These are phyloP conservation scores for Suillus subalutaceus DNA, from an alignment of 768 basidiomycete species.

Conservation along the genomic window DNA sequence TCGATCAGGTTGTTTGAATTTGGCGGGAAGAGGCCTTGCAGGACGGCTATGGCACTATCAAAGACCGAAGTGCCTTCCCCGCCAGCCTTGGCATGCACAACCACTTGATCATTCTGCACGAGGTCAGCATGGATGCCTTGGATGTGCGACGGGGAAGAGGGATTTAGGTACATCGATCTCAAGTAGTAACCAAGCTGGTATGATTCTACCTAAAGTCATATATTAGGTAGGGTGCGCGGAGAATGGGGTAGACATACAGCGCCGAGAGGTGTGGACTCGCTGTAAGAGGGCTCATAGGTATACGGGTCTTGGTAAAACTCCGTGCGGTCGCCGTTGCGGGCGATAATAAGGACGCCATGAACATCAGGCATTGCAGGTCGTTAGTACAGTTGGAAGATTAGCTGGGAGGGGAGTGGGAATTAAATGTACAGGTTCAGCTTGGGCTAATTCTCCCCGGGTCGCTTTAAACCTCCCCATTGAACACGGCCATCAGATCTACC, in stretches of 20 bases:
- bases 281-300: conserved; percentile 61
- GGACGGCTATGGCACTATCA: conserved; percentile 79
- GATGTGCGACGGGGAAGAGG: conserved; percentile 68
- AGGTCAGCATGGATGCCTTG: conserved; percentile 65
- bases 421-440: background rate
- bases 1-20: conserved; percentile 65
- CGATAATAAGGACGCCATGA: conserved; percentile 76
- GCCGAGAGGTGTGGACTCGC: conserved; percentile 77
- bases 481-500: conserved; percentile 6
- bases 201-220: conserved; percentile 56
- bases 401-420: background rate
- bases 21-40: conserved; percentile 86
- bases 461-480: conserved; percentile 1
- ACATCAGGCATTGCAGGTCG: conserved; percentile 41
- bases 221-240: conserved; percentile 13
- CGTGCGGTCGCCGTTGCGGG: conserved; percentile 74
- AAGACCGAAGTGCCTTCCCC: conserved; percentile 82
- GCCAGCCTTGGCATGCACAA: conserved; percentile 79
- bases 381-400: background rate
- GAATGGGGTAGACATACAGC: conserved; percentile 47
- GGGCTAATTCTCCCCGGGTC: background rate
- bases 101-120: conserved; percentile 70
- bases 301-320: conserved; percentile 73
- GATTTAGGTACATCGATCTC: conserved; percentile 67
- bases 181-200: conserved; percentile 63